phyloP scores from a whole-genome alignment of 768 basidiomycete genomes.

The Podaxis sp. region DNA sequence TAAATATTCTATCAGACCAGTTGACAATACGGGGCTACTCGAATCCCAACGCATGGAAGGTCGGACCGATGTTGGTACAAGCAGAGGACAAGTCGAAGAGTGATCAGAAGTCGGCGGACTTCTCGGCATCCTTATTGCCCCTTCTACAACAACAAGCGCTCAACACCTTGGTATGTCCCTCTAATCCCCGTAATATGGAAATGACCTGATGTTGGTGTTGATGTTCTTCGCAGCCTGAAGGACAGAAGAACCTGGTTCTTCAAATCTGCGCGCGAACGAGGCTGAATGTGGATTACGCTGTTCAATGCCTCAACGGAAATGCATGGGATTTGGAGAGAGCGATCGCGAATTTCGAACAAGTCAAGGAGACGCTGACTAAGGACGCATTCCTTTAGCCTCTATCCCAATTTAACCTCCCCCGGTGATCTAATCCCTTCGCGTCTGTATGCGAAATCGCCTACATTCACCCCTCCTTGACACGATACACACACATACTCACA shows the following conservation, averaged over 20 bases:
- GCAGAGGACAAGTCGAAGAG: slow-evolving; percentile 35
- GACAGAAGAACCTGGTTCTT: slow-evolving; percentile 68
- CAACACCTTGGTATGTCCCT: slow-evolving; percentile 52
- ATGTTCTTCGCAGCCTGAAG: slow-evolving; percentile 51
- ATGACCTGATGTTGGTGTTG: slow-evolving; percentile 3
- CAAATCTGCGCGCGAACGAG: slow-evolving; percentile 73
- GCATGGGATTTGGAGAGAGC: slow-evolving; percentile 84
- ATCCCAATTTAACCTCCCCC: neutral
- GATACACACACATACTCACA: neutral
- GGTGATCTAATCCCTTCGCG: neutral
- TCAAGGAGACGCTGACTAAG: slow-evolving; percentile 68
- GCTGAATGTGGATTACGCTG: slow-evolving; percentile 75
- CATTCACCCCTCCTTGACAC: neutral
- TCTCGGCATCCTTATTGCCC: slow-evolving; percentile 32
- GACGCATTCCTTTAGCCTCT: slow-evolving; percentile 51
- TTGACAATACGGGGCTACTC: slow-evolving; percentile 84
- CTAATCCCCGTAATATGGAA: slow-evolving; percentile 1
- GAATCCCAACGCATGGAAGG: slow-evolving; percentile 75
- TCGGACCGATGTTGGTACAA: slow-evolving; percentile 74
- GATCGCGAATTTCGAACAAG: slow-evolving; percentile 81
- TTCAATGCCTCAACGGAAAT: slow-evolving; percentile 85
- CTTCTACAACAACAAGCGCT: slow-evolving; percentile 52
- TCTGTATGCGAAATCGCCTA: neutral
- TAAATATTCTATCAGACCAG: slow-evolving; percentile 86
- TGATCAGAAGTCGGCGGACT: slow-evolving; percentile 23